Percentiles rank a stretch among this genome's conserved stretches.
Conservation (phyloP, 129 eudicot genomes). For the Pittosporum tobira region DNA sequence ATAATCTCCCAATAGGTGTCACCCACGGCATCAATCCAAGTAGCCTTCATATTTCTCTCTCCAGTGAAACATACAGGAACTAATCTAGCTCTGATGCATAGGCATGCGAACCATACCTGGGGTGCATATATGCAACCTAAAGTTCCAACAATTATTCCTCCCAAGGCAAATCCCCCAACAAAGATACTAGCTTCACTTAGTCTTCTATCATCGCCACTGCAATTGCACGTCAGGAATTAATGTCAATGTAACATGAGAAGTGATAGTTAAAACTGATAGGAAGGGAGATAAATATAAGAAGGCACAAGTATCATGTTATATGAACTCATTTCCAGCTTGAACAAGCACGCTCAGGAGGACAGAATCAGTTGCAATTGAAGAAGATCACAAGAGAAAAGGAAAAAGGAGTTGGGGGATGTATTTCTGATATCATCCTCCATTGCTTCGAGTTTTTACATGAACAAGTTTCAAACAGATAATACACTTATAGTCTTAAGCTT, state of each 20-base stretch:
- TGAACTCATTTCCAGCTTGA: slow-evolving; percentile 2
- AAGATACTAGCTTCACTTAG: slow-evolving; percentile 52
- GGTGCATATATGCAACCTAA: slow-evolving; percentile 80
- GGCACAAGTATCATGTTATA: not conserved
- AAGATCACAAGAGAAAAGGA: not conserved
- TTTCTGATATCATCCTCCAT: no score
- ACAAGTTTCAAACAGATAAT: no score
- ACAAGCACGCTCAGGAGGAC: not conserved
- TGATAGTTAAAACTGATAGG: slow-evolving; percentile 6
- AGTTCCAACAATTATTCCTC: slow-evolving; percentile 82
- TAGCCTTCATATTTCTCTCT: no score
- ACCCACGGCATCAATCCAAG: no score
- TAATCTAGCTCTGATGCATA: not conserved
- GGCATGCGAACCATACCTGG: slow-evolving; percentile 35
- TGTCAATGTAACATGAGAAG: slow-evolving; percentile 3
- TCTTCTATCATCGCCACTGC: slow-evolving; percentile 53
- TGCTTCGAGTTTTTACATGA: no score
- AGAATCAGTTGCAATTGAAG: not conserved
- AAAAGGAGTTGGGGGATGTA: no score
- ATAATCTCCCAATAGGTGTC: no score
- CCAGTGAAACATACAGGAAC: not conserved
- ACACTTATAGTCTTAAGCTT: no score
- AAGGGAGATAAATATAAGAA: not conserved
- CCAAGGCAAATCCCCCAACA: slow-evolving; percentile 71
- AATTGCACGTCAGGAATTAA: slow-evolving; percentile 12